Conservation (phyloP, 2,329 filamentous ascomycete species). For the Stemphylium beticola region DNA sequence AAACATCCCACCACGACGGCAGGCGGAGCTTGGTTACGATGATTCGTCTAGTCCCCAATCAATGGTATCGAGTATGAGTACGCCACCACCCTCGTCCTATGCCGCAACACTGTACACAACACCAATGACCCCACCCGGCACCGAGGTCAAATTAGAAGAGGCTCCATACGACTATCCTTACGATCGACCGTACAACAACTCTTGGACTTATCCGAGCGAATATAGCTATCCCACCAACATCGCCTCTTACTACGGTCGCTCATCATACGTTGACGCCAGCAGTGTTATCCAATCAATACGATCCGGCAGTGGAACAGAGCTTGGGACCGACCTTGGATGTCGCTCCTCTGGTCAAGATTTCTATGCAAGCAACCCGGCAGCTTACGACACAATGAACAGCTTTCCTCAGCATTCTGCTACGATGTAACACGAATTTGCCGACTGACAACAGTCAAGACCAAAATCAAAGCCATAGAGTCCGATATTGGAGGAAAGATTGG, state of each 20-base stretch:
- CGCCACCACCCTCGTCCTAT: conserved; percentile 34
- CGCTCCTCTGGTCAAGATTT: conserved; percentile 47
- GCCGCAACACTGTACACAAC: conserved; percentile 30
- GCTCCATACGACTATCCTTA: conserved; percentile 31
- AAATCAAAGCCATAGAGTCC: not conserved
- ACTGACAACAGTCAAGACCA: not conserved
- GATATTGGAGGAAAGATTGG: no score
- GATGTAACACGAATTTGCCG: conserved; percentile 16
- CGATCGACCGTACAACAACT: conserved; percentile 25
- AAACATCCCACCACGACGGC: conserved; percentile 28
- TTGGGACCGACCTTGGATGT: conserved; percentile 53
- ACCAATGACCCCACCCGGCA: conserved; percentile 24
- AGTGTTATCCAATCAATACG: conserved; percentile 55
- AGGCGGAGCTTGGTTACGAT: conserved; percentile 32
- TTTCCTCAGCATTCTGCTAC: conserved; percentile 41
- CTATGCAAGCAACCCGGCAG: conserved; percentile 51
- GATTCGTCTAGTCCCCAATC: conserved; percentile 42
- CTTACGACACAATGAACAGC: conserved; percentile 55
- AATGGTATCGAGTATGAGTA: conserved; percentile 41
- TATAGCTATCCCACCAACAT: conserved; percentile 23
- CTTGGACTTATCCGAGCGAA: conserved; percentile 33
- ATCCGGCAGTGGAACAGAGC: conserved; percentile 44
- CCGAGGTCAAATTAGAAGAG: conserved; percentile 37
- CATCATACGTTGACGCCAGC: conserved; percentile 51
- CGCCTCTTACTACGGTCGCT: conserved; percentile 32